These are phyloP conservation scores for Mycena vulgaris DNA, from an alignment of 768 basidiomycete species.

Conservation along the genomic window DNA sequence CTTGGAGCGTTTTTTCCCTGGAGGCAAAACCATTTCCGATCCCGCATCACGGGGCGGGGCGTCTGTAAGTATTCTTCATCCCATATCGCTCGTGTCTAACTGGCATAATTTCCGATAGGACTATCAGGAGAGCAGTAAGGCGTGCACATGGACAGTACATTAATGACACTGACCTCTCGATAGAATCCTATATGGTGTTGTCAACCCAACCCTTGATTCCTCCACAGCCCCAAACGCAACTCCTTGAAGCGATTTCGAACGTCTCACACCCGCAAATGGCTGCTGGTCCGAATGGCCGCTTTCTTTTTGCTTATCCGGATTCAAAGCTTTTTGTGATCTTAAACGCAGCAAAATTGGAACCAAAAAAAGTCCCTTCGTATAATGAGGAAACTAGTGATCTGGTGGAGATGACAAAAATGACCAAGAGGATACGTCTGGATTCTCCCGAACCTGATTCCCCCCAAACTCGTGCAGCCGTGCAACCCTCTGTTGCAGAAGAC, in stretches of 20 bases:
- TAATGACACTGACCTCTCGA: background rate
- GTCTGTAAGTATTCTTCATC: constrained; percentile 17
- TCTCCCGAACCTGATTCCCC: background rate
- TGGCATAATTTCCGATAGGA: constrained; percentile 61
- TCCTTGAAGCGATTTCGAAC: constrained; percentile 15
- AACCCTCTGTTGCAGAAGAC: background rate
- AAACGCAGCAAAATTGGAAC: background rate
- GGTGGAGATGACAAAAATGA: constrained; percentile 26
- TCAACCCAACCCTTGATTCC: constrained; percentile 2
- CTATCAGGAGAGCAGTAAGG: constrained; percentile 82
- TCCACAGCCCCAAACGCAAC: background rate
- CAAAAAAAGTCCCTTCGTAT: background rate
- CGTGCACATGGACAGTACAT: background rate
- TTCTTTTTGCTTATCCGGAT: constrained; percentile 15
- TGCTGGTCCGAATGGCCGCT: background rate
- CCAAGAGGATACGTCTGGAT: constrained; percentile 27
- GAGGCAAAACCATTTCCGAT: background rate
- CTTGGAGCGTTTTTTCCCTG: constrained; percentile 32
- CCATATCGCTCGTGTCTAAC: background rate
- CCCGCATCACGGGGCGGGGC: constrained; percentile 17
- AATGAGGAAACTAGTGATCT: background rate
- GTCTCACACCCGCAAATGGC: constrained; percentile 14
- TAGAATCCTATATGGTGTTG: constrained; percentile 20
- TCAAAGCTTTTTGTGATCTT: background rate
- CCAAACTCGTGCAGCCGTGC: background rate